A percentile compares a stretch with the other conserved stretches of the same genome.
Conservation (phyloP, 2,329 filamentous ascomycete species). For the Alternaria brassicae region DNA sequence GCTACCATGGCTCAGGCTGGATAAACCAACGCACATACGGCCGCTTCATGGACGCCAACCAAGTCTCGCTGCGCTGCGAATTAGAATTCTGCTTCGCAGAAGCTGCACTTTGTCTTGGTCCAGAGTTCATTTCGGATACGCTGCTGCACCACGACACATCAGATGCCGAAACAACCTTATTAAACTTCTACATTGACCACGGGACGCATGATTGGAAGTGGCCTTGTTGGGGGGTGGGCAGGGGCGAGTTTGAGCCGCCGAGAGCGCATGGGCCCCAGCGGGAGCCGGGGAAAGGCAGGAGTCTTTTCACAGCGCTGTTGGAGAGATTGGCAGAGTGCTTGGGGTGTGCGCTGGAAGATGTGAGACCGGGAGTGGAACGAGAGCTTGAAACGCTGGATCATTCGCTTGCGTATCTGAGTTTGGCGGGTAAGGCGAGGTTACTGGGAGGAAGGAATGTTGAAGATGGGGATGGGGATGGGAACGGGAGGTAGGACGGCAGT, state of each 20-base stretch:
- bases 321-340: conserved; percentile 34
- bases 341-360: conserved; percentile 28
- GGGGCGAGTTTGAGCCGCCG: conserved; percentile 36
- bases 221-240: conserved; percentile 22
- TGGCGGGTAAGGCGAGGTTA: conserved; percentile 37
- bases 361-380: conserved; percentile 28
- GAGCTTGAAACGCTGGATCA: conserved; percentile 27
- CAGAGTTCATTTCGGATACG: conserved; percentile 34
- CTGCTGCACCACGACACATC: conserved; percentile 24
- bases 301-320: conserved; percentile 35
- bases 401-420: conserved; percentile 29
- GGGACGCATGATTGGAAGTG: conserved; percentile 37
- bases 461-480: not conserved
- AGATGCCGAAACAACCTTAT: conserved; percentile 25
- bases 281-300: conserved; percentile 15
- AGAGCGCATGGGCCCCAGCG: conserved; percentile 37
- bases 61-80: conserved; percentile 37
- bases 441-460: conserved; percentile 32
- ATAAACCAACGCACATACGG: conserved; percentile 43
- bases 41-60: conserved; percentile 38
- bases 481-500: not conserved
- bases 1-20: conserved; percentile 42
- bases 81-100: conserved; percentile 43
- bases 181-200: conserved; percentile 42
- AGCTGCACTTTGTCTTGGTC: conserved; percentile 33